These are phyloP conservation scores for Globisporangium solare DNA, from an alignment of 352 stramenopile species.

Conservation along the genomic window DNA sequence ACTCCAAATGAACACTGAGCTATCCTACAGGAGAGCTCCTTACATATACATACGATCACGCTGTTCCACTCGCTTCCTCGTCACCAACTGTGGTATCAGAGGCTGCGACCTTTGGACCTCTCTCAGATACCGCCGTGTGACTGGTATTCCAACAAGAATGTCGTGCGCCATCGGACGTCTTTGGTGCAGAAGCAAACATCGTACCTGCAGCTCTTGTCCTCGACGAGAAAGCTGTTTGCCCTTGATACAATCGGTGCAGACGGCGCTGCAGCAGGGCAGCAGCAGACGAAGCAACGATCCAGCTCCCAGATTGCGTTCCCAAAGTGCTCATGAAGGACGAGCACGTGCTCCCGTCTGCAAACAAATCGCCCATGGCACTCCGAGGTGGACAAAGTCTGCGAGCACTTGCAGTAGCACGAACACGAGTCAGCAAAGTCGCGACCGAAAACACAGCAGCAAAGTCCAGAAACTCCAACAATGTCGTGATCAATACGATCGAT, in stretches of 20 bases:
- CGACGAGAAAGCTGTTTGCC: constrained; percentile 1
- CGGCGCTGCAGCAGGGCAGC: not conserved
- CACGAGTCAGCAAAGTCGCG: too few species aligned
- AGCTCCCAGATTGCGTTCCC: constrained; percentile 33
- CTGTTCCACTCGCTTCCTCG: too few species aligned
- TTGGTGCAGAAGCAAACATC: constrained; percentile 5
- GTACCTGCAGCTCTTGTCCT: constrained; percentile 3
- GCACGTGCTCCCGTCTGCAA: not conserved
- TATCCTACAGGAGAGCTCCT: too few species aligned
- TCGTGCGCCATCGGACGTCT: not conserved
- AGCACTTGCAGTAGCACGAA: too few species aligned
- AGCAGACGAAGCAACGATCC: not conserved
- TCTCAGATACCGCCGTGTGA: too few species aligned
- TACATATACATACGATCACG: too few species aligned
- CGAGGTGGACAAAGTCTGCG: too few species aligned
- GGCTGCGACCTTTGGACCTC: too few species aligned
- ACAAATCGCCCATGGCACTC: not conserved
- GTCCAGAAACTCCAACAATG: not conserved
- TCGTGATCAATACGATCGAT: not conserved
- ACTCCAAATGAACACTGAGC: too few species aligned
- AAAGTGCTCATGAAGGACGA: constrained; percentile 30
- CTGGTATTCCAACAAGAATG: too few species aligned
- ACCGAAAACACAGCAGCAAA: not conserved
- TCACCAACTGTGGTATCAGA: too few species aligned
- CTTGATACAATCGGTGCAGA: not conserved